Evolutionary conservation across 768 basidiomycete species (phyloP).

Genomic region (Candolleomyces eurysporus): DNA sequence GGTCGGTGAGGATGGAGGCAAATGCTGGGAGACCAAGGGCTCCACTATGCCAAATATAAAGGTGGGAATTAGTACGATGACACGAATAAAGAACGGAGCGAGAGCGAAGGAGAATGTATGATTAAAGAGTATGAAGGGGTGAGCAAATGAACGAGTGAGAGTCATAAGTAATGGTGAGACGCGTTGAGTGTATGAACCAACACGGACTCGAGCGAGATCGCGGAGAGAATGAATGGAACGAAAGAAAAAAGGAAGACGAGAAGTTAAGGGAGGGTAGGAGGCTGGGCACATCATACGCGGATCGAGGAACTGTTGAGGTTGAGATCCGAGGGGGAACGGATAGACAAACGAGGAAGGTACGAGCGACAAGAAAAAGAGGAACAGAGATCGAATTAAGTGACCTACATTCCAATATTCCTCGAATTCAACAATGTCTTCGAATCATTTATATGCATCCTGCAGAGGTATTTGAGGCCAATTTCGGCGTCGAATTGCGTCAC

Average conservation of each 20-base stretch:
- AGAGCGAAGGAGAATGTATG: too few species aligned
- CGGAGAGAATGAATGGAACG: background rate
- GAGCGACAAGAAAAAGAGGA: background rate
- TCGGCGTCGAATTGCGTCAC: constrained; percentile 66
- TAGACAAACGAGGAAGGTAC: background rate
- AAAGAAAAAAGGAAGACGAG: background rate
- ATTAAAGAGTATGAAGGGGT: too few species aligned
- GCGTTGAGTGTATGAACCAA: background rate
- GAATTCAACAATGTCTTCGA: constrained; percentile 64
- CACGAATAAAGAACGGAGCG: too few species aligned
- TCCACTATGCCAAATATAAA: constrained; percentile 43
- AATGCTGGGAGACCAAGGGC: constrained; percentile 64
- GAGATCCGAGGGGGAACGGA: background rate
- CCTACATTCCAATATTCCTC: constrained; percentile 79
- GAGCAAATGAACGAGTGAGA: too few species aligned
- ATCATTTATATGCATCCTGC: constrained; percentile 86
- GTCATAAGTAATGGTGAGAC: background rate
- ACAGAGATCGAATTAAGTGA: constrained; percentile 6
- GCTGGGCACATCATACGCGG: background rate
- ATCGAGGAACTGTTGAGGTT: background rate
- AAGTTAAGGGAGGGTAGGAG: too few species aligned
- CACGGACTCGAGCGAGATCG: background rate
- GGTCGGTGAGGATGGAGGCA: constrained; percentile 63
- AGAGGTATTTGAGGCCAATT: constrained; percentile 70
- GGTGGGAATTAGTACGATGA: too few species aligned